Evolutionary conservation across 2,329 filamentous ascomycete species (phyloP), one percentile per base, ranked within the genome.

Genomic region (Coccinonectria pachysandricola): DNA sequence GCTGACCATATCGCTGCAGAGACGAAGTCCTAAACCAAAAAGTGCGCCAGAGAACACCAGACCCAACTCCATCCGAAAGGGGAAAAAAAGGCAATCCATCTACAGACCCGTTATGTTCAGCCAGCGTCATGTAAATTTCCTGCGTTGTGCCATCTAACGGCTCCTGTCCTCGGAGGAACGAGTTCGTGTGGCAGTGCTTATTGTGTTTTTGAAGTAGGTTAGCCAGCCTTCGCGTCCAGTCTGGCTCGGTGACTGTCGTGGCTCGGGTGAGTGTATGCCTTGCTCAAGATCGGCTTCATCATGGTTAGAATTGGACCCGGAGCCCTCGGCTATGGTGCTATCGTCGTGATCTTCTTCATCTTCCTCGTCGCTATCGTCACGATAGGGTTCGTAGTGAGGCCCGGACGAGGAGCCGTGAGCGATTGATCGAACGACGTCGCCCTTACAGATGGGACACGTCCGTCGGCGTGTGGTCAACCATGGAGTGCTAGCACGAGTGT

Each of bases 371-470:
- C 57, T 61, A 23, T 68, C 65, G 29, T 71, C 68, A n/a, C 54
- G 62, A 32, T 71, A 72, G 2, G 65, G 57, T 23, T 70, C 68
- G 31, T 71, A 71, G 16, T 64, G 57, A 10, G 67, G 65, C 20
- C 57, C 60, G 3, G 65, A 68, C 5, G 65, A 55, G 9, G 62
- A 59, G 7, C 65, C 63, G 16, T 62, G 65, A 11, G 75, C 68
- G 37, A 85, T 54, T 7, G 71, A 76, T 15, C 71, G 64, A 10
- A 98, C 88, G 18, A 98, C 91, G 50, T 98, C 91, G 24, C 87
- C 86, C 61, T 98, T 98, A 62, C 91, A 98, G 34, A 98, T 96
- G 1, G 91, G 91, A 46, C 91, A 98, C n/a, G 91, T 98, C 37
- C 91, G 79, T 37, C 91, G 80, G 24, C 88, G 78, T 10, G 87